phyloP scores from a whole-genome alignment of 768 basidiomycete species.

The Lentinula guzmanii region DNA sequence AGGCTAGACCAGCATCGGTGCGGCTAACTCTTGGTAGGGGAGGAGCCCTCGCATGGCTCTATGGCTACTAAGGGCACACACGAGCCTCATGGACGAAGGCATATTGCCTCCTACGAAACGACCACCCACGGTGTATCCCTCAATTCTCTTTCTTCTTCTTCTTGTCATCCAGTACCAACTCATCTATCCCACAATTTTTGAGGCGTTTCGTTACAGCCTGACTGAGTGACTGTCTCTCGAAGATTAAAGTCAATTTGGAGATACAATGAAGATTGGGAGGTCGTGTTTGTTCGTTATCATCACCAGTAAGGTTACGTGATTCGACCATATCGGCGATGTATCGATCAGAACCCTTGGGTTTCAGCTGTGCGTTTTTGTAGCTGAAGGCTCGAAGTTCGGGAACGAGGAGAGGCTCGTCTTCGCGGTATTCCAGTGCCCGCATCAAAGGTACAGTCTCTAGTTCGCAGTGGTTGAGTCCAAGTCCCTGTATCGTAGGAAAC shows the following conservation, averaged over 20 bases:
- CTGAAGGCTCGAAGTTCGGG: background rate
- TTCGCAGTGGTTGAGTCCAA: background rate
- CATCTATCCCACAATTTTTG: background rate
- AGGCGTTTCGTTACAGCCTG: background rate
- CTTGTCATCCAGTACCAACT: background rate
- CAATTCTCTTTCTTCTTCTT: background rate
- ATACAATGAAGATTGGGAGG: background rate
- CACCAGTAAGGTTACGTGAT: background rate
- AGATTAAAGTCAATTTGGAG: background rate
- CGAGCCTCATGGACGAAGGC: background rate
- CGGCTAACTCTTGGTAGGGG: background rate
- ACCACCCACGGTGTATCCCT: background rate
- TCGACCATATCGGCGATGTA: background rate
- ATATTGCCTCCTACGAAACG: background rate
- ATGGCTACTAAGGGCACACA: too few relatives aligned
- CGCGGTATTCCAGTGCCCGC: background rate
- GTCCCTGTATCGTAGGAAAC: background rate
- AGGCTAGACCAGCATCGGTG: background rate
- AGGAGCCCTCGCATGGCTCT: background rate
- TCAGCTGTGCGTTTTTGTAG: background rate
- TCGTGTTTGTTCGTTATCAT: background rate
- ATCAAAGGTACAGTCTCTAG: background rate
- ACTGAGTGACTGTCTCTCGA: background rate
- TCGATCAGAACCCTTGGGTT: background rate
- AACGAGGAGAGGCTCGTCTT: background rate